These are phyloP conservation scores for Luzula sylvatica DNA, from an alignment of 176 grass and related monocot species.

Conservation along the genomic window DNA sequence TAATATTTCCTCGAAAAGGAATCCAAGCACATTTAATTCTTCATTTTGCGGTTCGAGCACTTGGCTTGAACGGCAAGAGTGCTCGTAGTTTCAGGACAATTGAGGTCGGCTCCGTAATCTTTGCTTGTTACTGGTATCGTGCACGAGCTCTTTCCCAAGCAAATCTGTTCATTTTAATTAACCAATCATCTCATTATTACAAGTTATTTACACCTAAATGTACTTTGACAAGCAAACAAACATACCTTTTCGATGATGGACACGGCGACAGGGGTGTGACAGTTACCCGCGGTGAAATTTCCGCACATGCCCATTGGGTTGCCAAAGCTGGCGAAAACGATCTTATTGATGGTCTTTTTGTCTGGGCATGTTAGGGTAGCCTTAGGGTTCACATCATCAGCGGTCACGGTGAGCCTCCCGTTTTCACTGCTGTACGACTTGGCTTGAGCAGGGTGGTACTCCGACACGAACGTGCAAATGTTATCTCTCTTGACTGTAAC, in stretches of 20 bases:
- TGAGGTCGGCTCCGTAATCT: constrained; percentile 42
- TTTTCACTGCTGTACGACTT: constrained; percentile 36
- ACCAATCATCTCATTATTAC: neutral
- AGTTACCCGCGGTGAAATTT: constrained; percentile 64
- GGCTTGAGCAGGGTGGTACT: constrained; percentile 44
- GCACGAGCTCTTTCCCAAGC: constrained; percentile 57
- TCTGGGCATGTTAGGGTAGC: constrained; percentile 32
- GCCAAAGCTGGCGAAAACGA: constrained; percentile 79
- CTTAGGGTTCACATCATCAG: constrained; percentile 24
- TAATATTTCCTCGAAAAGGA: too few species aligned
- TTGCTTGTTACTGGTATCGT: constrained; percentile 30
- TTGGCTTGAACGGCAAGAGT: constrained; percentile 87
- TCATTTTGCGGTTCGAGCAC: constrained; percentile 46
- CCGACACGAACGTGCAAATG: constrained; percentile 70
- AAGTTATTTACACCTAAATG: neutral
- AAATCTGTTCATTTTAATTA: constrained; percentile 25
- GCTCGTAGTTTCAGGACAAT: constrained; percentile 43
- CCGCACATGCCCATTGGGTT: constrained; percentile 69
- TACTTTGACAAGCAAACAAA: neutral
- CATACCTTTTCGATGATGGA: constrained; percentile 45
- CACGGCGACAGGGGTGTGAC: constrained; percentile 42
- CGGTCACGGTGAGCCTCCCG: constrained; percentile 19
- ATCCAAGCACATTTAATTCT: neutral
- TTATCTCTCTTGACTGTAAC: constrained; percentile 82
- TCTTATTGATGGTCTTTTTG: constrained; percentile 61